Base-by-base conservation (phyloP, 257 asterid species). In the Penstemon eatonii region DNA sequence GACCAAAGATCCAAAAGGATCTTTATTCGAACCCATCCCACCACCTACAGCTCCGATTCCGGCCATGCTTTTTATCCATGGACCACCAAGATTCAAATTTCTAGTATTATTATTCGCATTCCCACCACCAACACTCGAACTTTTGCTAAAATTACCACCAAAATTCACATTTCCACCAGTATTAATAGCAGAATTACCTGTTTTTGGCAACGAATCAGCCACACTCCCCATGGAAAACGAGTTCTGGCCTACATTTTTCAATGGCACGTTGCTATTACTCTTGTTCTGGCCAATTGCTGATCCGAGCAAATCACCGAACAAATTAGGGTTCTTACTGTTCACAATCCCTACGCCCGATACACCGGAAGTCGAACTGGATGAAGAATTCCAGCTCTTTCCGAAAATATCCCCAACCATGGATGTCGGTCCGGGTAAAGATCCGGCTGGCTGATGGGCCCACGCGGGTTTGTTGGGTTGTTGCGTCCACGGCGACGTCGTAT, bases 391-490 rank as follows among this genome's bases (percentile, higher is more conserved):
- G 80, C 75, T 93, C 87, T 87, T 90, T 46, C 99, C 99, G 19
- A 75, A 82, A 39, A 90, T 90, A 68, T 93, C 99, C 12, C 99
- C 99, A 56, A 83, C 96, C 99, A 93, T 88, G 0, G 99, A 84
- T 0, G 93, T 45, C 13, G 94, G 89, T 6, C 96, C 91, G 38
- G 85, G 63, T 40, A 80, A 25, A 18, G 96, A 73, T 39, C 85
- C 92, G 0, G 60, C 86, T 60, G 99, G 96, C 70, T 89, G 94
- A 75, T 90, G 94, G 63, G 91, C 81, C 98, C 96, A 89, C 3
- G 96, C 74, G 15, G 95, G 76, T 57, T 77, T 87, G 67, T 70
- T 81, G 39, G 85, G 76, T 15, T 77, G 89, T 47, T 69, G 53
- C 11, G 74, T 59, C 87, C 91, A 86, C 4, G 92, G 78, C 66